Evolutionary conservation across 768 basidiomycete genomes (phyloP), one percentile per base, ranked within the genome.

Genomic region (Multifurca ochricompacta): DNA sequence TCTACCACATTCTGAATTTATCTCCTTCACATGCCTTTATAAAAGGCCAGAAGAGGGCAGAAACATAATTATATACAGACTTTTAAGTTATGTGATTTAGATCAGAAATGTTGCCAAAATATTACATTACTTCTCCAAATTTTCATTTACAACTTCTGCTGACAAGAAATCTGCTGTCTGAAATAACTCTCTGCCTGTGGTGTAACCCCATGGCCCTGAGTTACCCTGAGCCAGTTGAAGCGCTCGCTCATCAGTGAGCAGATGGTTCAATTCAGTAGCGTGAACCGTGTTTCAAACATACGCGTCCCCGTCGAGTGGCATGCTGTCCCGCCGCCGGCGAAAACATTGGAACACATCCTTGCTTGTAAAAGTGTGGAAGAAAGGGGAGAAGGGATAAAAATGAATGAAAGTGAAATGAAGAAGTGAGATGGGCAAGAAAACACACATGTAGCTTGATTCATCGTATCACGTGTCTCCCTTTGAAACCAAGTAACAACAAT

Each of bases 381-480:
- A 37, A 10, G 43, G 28, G 19, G 0, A 16, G 32, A 7, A 6
- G 23, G 19, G 3, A 14, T 14, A 7, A 14, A 28, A 4, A 3
- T 3, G 23, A 1, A 2, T 23, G 40, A 23, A 27, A 19, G 39
- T 37, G 3, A n/a, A 23, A 19, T 4, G 19, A 18, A 14, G 1
- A 13, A 5, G 10, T 2, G 11, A 30, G 23, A 42, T 10, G n/a
- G 13, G 39, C 27, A 46, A 36, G 18, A 35, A 11, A 31, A 28
- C 13, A n/a, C 8, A 34, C 21, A 10, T 4, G 10, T 21, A 19
- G 31, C 13, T 11, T 21, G 8, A 11, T 21, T 48, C 23, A 43
- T 45, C 49, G 14, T 18, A 48, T 47, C 56, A 57, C 56, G 56
- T 52, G 56, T 45, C 31, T 9, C 39, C n/a, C n/a, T n/a, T n/a